Percentiles rank a stretch among this genome's conserved stretches.
Evolutionary conservation across 2,329 filamentous ascomycete species (phyloP).

Genomic region (Verruconis gallopava): DNA sequence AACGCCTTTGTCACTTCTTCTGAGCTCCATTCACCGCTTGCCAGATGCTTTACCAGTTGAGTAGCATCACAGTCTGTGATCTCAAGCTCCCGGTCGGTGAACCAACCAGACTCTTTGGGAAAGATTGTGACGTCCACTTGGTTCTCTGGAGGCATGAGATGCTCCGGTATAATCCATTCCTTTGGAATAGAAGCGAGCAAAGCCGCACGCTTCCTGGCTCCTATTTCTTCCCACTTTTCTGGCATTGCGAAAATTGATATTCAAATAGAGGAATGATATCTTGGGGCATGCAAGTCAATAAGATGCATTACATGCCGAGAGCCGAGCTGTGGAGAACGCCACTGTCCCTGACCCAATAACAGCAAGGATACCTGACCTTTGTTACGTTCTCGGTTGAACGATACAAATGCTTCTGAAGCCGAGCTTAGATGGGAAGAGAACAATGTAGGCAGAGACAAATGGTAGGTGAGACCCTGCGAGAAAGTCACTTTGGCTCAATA

Average conservation of each 20-base stretch:
- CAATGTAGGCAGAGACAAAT: no score
- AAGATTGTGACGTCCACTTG: slow-evolving; percentile 45
- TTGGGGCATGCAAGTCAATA: no score
- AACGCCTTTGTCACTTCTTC: slow-evolving; percentile 40
- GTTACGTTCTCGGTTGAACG: no score
- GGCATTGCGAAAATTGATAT: slow-evolving; percentile 9
- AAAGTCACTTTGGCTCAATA: no score
- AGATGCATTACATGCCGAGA: no score
- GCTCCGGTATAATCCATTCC: slow-evolving; percentile 43
- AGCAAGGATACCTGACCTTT: no score
- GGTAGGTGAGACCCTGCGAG: no score
- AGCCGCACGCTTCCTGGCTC: slow-evolving; percentile 29
- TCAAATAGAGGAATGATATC: no score
- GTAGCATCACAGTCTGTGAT: slow-evolving; percentile 34
- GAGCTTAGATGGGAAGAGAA: no score
- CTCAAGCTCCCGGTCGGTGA: slow-evolving; percentile 38
- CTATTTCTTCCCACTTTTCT: slow-evolving; percentile 31
- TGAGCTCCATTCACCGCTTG: slow-evolving; percentile 35
- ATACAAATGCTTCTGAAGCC: no score
- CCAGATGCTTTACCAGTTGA: slow-evolving; percentile 28
- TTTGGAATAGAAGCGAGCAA: slow-evolving; percentile 40
- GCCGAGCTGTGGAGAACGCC: no score
- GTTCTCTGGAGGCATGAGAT: slow-evolving; percentile 39
- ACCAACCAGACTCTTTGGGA: slow-evolving; percentile 45
- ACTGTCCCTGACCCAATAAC: no score